Evolutionary conservation across 306 rosid genomes (phyloP), one percentile per base, ranked within the genome.

Genomic region (Cicer chorassanicum): DNA sequence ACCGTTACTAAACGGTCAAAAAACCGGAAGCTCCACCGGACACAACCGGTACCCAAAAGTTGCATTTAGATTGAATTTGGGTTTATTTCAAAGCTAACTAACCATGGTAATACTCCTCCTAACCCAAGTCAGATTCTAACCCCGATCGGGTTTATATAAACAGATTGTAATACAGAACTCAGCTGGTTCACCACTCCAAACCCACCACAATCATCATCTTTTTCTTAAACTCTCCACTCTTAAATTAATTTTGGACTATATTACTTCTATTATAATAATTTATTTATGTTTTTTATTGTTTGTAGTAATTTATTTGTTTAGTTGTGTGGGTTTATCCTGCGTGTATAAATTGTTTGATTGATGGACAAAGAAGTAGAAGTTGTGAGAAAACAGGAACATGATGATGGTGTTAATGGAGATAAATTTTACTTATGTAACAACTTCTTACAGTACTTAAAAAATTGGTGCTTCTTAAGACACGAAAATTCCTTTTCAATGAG

Each of bases 71-170:
- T 76, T 77, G 86, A 74, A 91, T 84, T 90, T 88, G 70, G 74
- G 82, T 74, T 84, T 83, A 88, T 91, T 87, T 86, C 84, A 77
- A 81, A 12, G 66, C 44, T 12, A 69, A 62, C 61, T 56, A 84
- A 84, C 81, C 59, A 74, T 61, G 54, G 79, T 80, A 80, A 39
- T 64, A 46, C 53, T 18, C 62, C 43, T 75, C 75, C 86, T 84
- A 88, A 91, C 96, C 92, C 86, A 45, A 77, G 96, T 91, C 80
- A 91, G 66, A 79, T 82, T 81, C 73, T 87, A 88, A 88, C 91
- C 79, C 83, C 49, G 51, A 75, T 85, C 68, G 61, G 79, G 88
- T 74, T 88, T 86, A 88, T 85, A 87, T 87, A 90, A 77, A 76
- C 83, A 48, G 72, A 75, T 53, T 77, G 76, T 53, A 70, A 65